A percentile compares a stretch with the other conserved stretches of the same genome.
Evolutionary conservation across 345 rosid species (phyloP).

Genomic region (Eucalyptus marginata): DNA sequence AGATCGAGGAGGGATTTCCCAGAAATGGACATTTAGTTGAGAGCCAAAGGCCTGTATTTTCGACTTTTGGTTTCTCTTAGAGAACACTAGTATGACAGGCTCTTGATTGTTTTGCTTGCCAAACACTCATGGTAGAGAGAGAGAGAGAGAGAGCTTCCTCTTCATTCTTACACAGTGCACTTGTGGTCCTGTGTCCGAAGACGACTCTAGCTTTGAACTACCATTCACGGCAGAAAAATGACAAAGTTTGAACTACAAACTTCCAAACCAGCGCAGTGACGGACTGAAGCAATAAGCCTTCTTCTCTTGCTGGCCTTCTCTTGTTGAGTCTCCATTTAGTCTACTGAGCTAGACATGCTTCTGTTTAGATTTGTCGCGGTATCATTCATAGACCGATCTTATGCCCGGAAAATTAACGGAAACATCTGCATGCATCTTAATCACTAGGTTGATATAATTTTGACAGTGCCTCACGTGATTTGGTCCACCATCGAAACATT

Average conservation of each 20-base stretch:
- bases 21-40: not conserved
- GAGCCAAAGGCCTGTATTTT: not conserved
- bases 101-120: not conserved
- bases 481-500: not conserved
- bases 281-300: not conserved
- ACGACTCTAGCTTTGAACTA: not conserved
- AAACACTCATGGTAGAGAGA: not conserved
- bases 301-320: not conserved
- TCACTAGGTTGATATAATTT: not conserved
- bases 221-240: not conserved
- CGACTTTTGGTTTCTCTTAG: not conserved
- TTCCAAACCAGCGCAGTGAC: not conserved
- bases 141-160: not conserved
- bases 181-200: not conserved
- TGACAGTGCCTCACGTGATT: not conserved
- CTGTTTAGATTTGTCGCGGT: not conserved
- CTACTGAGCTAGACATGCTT: not conserved
- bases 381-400: not conserved
- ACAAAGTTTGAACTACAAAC: not conserved
- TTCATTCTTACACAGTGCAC: not conserved
- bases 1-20: not conserved
- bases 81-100: not conserved
- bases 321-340: not conserved
- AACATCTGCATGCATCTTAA: not conserved
- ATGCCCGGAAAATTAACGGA: not conserved